phyloP scores from a whole-genome alignment of 805 yeast species.

The Groenewaldozyma salmanticensis region DNA sequence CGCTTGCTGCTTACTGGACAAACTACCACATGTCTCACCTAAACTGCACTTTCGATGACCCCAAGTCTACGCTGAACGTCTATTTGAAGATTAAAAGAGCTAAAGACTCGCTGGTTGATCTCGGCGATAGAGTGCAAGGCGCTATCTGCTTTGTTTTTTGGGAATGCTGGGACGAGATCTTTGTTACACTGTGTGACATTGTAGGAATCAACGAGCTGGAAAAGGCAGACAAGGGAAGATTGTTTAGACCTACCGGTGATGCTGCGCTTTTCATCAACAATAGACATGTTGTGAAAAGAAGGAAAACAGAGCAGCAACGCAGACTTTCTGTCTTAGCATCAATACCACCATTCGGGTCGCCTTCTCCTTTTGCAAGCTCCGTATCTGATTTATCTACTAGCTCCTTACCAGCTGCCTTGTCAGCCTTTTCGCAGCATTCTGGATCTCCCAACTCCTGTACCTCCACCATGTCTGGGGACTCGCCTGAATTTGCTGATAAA shows the following conservation, averaged over 20 bases:
- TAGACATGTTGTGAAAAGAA: constrained; percentile 15
- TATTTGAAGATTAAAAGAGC: constrained; percentile 16
- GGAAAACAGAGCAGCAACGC: constrained; percentile 15
- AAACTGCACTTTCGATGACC: constrained; percentile 4
- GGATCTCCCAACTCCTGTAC: neutral
- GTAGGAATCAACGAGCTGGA: constrained; percentile 19
- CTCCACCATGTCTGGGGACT: neutral
- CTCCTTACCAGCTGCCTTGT: neutral
- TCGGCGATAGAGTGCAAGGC: constrained; percentile 23
- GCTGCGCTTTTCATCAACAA: constrained; percentile 24
- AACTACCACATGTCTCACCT: constrained; percentile 15
- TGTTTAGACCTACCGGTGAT: constrained; percentile 25
- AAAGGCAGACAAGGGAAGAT: constrained; percentile 21
- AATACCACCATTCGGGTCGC: neutral
- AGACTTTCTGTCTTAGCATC: constrained; percentile 11
- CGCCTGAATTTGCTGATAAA: neutral
- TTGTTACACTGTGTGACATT: constrained; percentile 21
- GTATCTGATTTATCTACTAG: neutral
- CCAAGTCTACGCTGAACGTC: constrained; percentile 4
- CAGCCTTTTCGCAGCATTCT: neutral
- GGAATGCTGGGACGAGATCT: constrained; percentile 27
- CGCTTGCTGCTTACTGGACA: constrained; percentile 18
- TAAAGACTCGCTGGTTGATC: constrained; percentile 19
- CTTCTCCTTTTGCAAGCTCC: constrained; percentile 1
- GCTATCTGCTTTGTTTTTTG: constrained; percentile 25